Conservation (phyloP, 345 rosid species). For the Toxicodendron radicans region DNA sequence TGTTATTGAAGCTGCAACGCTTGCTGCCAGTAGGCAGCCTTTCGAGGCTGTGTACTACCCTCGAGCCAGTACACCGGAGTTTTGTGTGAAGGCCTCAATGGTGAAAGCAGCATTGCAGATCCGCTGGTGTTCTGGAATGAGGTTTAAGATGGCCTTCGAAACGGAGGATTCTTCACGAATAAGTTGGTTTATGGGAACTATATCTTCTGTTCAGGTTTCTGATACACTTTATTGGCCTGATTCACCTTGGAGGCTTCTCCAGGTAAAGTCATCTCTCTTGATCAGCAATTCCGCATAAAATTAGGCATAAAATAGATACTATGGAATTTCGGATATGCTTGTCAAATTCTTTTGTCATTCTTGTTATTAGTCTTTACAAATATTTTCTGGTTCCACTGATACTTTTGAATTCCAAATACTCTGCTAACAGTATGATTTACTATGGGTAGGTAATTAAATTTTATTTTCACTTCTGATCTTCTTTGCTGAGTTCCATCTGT, state of each 20-base stretch:
- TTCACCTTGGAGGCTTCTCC: conserved; percentile 86
- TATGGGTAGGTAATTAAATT: not conserved
- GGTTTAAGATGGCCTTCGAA: conserved; percentile 82
- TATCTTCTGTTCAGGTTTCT: conserved; percentile 65
- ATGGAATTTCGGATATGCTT: not conserved
- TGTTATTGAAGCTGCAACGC: conserved; percentile 58
- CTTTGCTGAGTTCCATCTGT: not conserved
- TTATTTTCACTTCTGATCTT: not conserved
- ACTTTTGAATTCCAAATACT: not conserved
- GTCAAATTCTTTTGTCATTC: not conserved
- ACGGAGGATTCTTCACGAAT: conserved; percentile 77
- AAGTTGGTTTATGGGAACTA: conserved; percentile 84
- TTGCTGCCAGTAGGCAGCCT: conserved; percentile 56
- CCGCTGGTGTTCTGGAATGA: conserved; percentile 70
- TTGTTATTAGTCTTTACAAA: not conserved
- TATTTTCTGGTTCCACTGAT: not conserved
- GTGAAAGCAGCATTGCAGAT: conserved; percentile 63
- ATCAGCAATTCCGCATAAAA: not conserved
- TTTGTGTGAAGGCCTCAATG: conserved; percentile 53
- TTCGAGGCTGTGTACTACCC: conserved; percentile 76
- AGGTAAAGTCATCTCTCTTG: conserved; percentile 32
- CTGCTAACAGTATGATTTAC: not conserved
- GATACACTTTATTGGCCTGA: conserved; percentile 72
- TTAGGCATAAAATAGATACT: not conserved
- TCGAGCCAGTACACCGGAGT: conserved; percentile 62